A percentile compares a stretch with the other conserved stretches of the same genome.
These are phyloP conservation scores for Teratosphaeria zuluensis DNA, from an alignment of 2,329 filamentous ascomycete species.

Conservation along the genomic window DNA sequence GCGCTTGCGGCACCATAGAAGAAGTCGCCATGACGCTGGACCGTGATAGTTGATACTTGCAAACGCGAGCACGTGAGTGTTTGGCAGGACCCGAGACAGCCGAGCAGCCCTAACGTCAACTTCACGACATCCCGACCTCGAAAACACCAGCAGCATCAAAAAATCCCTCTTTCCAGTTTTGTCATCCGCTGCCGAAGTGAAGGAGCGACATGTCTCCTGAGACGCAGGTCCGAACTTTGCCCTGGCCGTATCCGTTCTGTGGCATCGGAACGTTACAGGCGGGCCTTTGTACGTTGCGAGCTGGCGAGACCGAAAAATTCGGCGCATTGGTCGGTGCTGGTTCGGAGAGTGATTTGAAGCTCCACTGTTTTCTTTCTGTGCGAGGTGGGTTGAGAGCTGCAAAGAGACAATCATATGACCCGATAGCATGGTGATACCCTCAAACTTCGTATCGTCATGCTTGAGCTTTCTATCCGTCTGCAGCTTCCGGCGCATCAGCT, in stretches of 20 bases:
- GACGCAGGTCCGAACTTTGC: neutral
- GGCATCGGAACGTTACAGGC: neutral
- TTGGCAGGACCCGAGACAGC: neutral
- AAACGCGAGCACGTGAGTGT: neutral
- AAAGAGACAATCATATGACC: neutral
- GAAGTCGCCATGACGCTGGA: no score
- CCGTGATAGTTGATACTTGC: neutral
- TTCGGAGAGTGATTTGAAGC: neutral
- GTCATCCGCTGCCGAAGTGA: neutral
- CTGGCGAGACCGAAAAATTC: neutral
- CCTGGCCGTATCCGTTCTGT: neutral
- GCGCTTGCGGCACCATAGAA: no score
- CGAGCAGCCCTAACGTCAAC: neutral
- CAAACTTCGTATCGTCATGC: neutral
- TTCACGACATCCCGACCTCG: neutral
- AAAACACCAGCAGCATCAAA: neutral
- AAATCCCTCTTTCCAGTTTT: neutral
- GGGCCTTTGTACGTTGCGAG: neutral
- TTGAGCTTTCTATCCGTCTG: neutral
- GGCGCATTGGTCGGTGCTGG: neutral
- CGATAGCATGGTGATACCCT: neutral
- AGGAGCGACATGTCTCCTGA: neutral
- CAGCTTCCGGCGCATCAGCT: neutral
- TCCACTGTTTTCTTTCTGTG: neutral
- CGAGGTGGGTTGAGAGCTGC: neutral